Percentiles rank a stretch among this genome's conserved stretches.
Conservation (phyloP, 1,284 basidiomycete species). For the Spongispora temasekensis region DNA sequence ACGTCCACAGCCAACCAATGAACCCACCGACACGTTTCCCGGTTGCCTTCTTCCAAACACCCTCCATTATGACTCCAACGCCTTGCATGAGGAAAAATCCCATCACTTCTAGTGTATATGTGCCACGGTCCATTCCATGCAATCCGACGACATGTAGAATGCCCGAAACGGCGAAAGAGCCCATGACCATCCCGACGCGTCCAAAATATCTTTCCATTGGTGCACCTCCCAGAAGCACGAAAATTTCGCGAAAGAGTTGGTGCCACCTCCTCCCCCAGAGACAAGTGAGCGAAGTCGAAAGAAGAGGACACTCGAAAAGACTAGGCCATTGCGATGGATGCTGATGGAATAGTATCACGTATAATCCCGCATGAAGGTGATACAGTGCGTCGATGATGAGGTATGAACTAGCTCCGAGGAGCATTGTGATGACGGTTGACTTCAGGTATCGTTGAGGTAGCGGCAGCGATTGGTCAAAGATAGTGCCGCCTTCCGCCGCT, state of each 20-base stretch:
- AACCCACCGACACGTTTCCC: constrained; percentile 47
- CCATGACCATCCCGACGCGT: constrained; percentile 48
- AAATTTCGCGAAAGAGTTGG: constrained; percentile 42
- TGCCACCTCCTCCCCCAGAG: constrained; percentile 53
- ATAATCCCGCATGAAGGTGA: constrained; percentile 44
- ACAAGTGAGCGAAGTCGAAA: constrained; percentile 39
- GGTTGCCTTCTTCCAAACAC: constrained; percentile 41
- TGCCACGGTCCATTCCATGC: constrained; percentile 59
- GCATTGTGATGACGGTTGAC: constrained; percentile 42
- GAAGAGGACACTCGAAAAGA: constrained; percentile 43
- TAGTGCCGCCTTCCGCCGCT: constrained; percentile 40
- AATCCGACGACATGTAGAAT: constrained; percentile 56
- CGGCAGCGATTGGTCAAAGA: constrained; percentile 50
- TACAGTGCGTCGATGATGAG: constrained; percentile 45
- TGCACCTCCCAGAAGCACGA: constrained; percentile 37
- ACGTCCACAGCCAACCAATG: constrained; percentile 51
- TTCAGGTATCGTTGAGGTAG: constrained; percentile 44
- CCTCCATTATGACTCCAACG: constrained; percentile 51
- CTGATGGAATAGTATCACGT: constrained; percentile 41
- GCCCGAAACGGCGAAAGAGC: constrained; percentile 58
- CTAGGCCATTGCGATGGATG: constrained; percentile 43
- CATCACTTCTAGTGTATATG: constrained; percentile 44
- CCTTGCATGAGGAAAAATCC: constrained; percentile 62
- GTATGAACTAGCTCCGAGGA: constrained; percentile 45
- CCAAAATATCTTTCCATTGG: constrained; percentile 42